Base-by-base conservation (phyloP, 768 basidiomycete genomes). In the Lactifluus volemus region DNA sequence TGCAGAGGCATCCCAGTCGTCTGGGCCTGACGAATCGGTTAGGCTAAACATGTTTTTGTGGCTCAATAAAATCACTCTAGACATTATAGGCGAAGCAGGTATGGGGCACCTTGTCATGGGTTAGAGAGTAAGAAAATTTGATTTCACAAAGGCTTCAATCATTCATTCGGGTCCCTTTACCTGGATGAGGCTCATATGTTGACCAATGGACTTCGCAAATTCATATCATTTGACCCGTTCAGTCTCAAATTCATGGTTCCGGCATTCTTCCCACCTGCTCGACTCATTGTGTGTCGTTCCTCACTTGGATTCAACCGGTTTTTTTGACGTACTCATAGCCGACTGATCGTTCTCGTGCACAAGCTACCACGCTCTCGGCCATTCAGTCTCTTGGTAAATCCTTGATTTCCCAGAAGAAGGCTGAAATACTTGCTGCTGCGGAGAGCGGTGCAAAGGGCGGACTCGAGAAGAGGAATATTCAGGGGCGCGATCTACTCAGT, bases 401-500 rank as follows among this genome's bases (percentile, higher is more conserved):
- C 19, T 61, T 74, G 38, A 68, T 73, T 32, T 65, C 66, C 9
- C 65, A 71, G 65, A 73, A 69, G 68, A 76, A 74, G 63, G 70
- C 70, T 3, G 71, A 67, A 10, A 71, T 77, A 7, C 60, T 65
- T 10, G 67, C 69, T 45, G 62, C 72, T 29, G 69, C 69, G 8
- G 70, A 68, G 8, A 48, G 38, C 12, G 58, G 63, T 50, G 50
- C 38, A 10, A 62, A 64, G n/a, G 63, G 68, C n/a, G 48, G 55
- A 44, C 73, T 74, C 10, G 69, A 75, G 72, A 71, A 74, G 60
- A 68, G 70, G n/a, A 67, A 53, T 12, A 53, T 74, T 10, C 65
- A 64, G 0, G 75, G 75, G 19, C 77, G 81, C 17, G 86, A 88
- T 71, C 68, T 89, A 3, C 73, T 88, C 4, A 82, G 81, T 0